Conservation (phyloP, 2,329 filamentous ascomycete species). For the Apiospora sp. region DNA sequence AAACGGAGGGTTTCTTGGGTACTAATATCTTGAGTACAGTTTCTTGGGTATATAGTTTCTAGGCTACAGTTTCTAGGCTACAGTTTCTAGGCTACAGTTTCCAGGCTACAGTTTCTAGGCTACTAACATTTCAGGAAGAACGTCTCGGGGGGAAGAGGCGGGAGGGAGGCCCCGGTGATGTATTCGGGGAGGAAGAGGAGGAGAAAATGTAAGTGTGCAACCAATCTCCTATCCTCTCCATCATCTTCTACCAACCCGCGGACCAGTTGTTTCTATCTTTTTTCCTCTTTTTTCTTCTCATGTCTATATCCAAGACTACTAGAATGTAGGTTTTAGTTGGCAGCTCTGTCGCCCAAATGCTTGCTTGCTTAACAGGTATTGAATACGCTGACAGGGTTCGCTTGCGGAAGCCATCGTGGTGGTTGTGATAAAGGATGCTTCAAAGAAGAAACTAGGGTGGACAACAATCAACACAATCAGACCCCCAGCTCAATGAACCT, state of each 20-base stretch:
- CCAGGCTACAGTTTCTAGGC: too few relatives aligned
- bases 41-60: too few relatives aligned
- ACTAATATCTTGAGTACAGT: too few relatives aligned
- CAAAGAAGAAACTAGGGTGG: constrained; percentile 1
- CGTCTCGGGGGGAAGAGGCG: too few relatives aligned
- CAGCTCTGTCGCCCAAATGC: background rate
- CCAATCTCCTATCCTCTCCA: background rate
- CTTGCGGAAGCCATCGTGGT: constrained; percentile 8
- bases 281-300: background rate
- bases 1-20: too few relatives aligned
- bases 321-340: background rate
- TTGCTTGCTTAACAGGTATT: background rate
- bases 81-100: too few relatives aligned
- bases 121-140: too few relatives aligned
- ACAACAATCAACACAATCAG: background rate
- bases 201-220: too few relatives aligned
- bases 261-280: background rate
- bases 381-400: background rate
- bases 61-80: too few relatives aligned
- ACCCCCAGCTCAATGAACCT: background rate
- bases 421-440: background rate
- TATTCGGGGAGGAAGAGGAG: too few relatives aligned
- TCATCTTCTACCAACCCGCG: background rate
- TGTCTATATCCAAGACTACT: background rate
- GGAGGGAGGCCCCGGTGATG: too few relatives aligned